Conservation (phyloP, 345 rosid species). For the Melaleuca alternifolia region DNA sequence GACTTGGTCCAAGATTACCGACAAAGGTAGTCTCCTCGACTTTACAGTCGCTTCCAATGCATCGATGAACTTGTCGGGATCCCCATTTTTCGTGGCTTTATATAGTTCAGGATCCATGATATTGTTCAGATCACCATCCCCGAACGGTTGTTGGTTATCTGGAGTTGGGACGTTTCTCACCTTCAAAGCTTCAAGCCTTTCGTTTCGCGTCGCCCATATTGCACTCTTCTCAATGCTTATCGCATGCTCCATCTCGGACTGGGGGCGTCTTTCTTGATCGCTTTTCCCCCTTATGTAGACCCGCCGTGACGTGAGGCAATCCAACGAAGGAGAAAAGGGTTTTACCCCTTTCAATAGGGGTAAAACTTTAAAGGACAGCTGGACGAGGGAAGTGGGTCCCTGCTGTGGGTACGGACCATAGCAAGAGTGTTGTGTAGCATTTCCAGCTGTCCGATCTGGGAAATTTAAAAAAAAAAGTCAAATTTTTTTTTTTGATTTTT, state of each 20-base stretch:
- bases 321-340: too few relatives aligned
- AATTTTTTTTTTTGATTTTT: too few relatives aligned
- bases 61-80: fast-evolving
- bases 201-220: neutral
- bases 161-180: neutral
- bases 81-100: neutral
- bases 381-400: too few relatives aligned
- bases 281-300: neutral
- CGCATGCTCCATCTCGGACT: fast-evolving
- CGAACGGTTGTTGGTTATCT: neutral
- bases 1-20: neutral
- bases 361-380: too few relatives aligned
- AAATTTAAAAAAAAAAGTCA: too few relatives aligned
- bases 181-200: neutral
- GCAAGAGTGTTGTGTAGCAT: too few relatives aligned
- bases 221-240: fast-evolving
- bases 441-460: too few relatives aligned
- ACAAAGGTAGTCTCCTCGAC: neutral
- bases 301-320: too few relatives aligned
- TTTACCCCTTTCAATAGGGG: too few relatives aligned
- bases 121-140: neutral
- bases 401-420: too few relatives aligned
- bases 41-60: fast-evolving
- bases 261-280: neutral
- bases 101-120: neutral